Percentiles rank a stretch among this genome's conserved stretches.
These are phyloP conservation scores for Apocynum venetum DNA, from an alignment of 257 asterid genomes.

Conservation along the genomic window DNA sequence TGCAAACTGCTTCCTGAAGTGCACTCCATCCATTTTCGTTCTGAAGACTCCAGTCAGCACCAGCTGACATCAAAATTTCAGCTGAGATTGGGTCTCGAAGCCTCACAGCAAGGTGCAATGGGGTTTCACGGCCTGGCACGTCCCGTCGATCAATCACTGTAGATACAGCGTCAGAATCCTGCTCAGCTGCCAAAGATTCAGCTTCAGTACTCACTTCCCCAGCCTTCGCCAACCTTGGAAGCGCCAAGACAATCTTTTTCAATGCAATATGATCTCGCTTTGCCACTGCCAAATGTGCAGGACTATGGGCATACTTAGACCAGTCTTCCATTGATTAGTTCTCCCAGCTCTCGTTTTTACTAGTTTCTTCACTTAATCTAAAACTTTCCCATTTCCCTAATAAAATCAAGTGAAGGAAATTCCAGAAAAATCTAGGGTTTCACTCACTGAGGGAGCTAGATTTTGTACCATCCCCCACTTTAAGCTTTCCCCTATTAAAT, in stretches of 20 bases:
- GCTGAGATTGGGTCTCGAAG: slow-evolving; percentile 72
- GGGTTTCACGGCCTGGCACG: slow-evolving; percentile 97
- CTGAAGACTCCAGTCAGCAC: slow-evolving; percentile 99
- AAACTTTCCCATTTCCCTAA: slow-evolving; percentile 24
- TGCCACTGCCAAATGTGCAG: slow-evolving; percentile 81
- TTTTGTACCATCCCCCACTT: neutral
- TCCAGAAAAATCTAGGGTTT: slow-evolving; percentile 10
- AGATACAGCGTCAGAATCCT: slow-evolving; percentile 73
- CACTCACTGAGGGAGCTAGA: neutral
- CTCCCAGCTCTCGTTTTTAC: slow-evolving; percentile 21
- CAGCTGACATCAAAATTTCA: slow-evolving; percentile 96
- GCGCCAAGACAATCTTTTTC: slow-evolving; percentile 60
- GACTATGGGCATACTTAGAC: slow-evolving; percentile 74
- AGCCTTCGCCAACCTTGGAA: slow-evolving; percentile 78
- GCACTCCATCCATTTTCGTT: slow-evolving; percentile 99
- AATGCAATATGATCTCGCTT: slow-evolving; percentile 58
- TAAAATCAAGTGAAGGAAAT: neutral
- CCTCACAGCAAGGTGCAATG: slow-evolving; percentile 89
- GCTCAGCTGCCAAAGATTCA: slow-evolving; percentile 83
- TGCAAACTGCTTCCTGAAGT: slow-evolving; percentile 98
- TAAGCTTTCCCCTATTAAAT: neutral
- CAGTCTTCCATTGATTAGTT: slow-evolving; percentile 65
- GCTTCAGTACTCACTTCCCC: slow-evolving; percentile 85
- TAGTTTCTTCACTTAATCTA: slow-evolving; percentile 23
- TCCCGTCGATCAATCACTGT: slow-evolving; percentile 84